phyloP scores from a whole-genome alignment of 2,329 filamentous ascomycete species.

The Emergomyces pasteurianus region DNA sequence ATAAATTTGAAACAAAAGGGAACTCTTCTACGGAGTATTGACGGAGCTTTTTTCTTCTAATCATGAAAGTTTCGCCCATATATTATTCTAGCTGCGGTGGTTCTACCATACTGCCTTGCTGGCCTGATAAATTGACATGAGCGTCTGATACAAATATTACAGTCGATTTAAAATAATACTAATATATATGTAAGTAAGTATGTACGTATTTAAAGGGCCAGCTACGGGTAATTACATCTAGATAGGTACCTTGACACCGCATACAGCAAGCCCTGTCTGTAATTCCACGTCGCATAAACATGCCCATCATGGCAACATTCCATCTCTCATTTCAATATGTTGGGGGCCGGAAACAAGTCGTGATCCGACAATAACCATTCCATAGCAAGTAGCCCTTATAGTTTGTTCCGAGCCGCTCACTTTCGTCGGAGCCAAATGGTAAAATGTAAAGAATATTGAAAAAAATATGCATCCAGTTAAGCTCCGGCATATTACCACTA shows the following conservation, averaged over 20 bases:
- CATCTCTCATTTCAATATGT: not conserved
- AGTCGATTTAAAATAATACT: not conserved
- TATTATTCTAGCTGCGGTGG: not conserved
- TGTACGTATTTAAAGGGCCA: too few relatives aligned
- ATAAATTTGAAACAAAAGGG: too few relatives aligned
- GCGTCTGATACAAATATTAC: not conserved
- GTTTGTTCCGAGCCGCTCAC: not conserved
- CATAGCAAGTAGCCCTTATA: not conserved
- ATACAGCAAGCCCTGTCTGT: too few relatives aligned
- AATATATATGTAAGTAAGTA: too few relatives aligned
- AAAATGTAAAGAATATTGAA: not conserved
- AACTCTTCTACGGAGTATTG: too few relatives aligned
- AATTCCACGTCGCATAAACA: not conserved
- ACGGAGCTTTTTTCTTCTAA: too few relatives aligned
- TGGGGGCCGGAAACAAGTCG: not conserved
- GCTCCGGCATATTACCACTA: not conserved
- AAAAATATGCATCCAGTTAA: not conserved
- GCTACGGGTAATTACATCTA: too few relatives aligned
- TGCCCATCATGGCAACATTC: not conserved
- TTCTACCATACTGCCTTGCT: not conserved
- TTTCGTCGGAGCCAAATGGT: not conserved
- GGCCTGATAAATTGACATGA: not conserved
- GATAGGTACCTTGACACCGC: too few relatives aligned
- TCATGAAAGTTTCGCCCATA: too few relatives aligned
- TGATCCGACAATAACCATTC: not conserved